Base-by-base conservation (phyloP, 2,329 filamentous ascomycete genomes). In the Fusarium gaditjirri region DNA sequence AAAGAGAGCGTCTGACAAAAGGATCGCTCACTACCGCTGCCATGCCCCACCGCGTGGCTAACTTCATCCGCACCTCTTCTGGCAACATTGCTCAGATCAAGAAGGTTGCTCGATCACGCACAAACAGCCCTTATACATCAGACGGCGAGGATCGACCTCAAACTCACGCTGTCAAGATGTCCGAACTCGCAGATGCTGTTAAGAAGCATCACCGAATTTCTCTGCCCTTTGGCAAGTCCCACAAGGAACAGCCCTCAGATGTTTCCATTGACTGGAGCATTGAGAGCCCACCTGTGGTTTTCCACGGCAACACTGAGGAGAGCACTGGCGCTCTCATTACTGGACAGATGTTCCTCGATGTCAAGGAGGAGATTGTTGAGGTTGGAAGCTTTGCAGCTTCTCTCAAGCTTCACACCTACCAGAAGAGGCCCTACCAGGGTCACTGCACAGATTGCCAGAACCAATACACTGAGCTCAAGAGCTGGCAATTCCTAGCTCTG, bases 301-400 rank as follows among this genome's bases (percentile, higher is more conserved):
- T 97, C 83, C 93, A 96, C 78, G 94, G 94, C 70, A 85, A 88
- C 29, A 86, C 93, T 2, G 87, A 91, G 69, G 87, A 89, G 73
- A 97, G 94, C 75, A 92, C 92, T 6, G 95, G 95, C 62, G 94
- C 94, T 11, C 85, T 98, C 66, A 89, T 98, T 55, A 97, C 94
- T 2, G 94, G 94, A 35, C 93, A 94, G 80, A 85, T 98, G 75
- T 90, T 91, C 75, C 83, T 98, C 60, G 86, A 90, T 42, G 89
- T 97, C 76, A 87, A 88, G 70, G 91, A 94, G 58, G 88, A 90
- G 11, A 80, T 81, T 8, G 84, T 92, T 63, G 87, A 94, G 52
- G 83, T 98, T 47, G 90, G 93, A 68, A 89, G 87, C 65, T 92
- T 98, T 78, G 87, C 88, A 53, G 93, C 96, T 82, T 87, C 85